Percentiles rank a stretch among this genome's conserved stretches.
Conservation (phyloP, 1,284 basidiomycete genomes). For the Golubevia sp. region DNA sequence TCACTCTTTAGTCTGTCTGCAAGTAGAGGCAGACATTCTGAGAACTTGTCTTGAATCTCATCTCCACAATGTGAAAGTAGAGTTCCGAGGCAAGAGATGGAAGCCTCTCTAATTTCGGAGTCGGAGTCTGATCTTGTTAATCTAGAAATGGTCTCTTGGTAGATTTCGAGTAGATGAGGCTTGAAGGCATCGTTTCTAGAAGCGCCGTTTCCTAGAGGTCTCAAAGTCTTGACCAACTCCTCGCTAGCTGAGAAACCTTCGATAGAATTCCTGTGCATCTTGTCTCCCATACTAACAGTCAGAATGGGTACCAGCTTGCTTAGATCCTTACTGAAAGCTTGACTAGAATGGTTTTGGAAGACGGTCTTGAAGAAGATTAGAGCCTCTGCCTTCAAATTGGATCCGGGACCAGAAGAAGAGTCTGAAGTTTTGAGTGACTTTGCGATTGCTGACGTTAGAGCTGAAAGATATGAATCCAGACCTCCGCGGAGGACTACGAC, state of each 20-base stretch:
- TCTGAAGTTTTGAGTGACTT: constrained; percentile 60
- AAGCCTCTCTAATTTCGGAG: constrained; percentile 82
- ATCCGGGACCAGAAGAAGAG: constrained; percentile 44
- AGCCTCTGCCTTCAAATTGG: constrained; percentile 66
- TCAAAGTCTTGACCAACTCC: constrained; percentile 64
- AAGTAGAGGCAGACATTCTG: constrained; percentile 70
- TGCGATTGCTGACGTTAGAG: constrained; percentile 63
- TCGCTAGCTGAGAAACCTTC: constrained; percentile 70
- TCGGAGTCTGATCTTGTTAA: constrained; percentile 83
- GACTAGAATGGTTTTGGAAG: constrained; percentile 77
- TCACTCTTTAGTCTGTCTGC: constrained; percentile 73
- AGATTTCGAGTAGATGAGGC: constrained; percentile 64
- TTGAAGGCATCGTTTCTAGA: constrained; percentile 19
- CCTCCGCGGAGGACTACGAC: constrained; percentile 81
- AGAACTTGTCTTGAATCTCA: constrained; percentile 63
- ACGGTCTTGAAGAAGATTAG: constrained; percentile 83
- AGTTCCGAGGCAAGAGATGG: constrained; percentile 81
- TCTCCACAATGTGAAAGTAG: constrained; percentile 85
- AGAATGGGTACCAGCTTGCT: constrained; percentile 74
- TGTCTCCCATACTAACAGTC: constrained; percentile 70
- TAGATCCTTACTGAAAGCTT: constrained; percentile 71
- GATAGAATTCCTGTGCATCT: constrained; percentile 60
- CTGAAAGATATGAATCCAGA: constrained; percentile 73
- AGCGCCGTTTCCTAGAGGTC: constrained; percentile 32
- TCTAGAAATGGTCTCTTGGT: constrained; percentile 73